Base-by-base conservation (phyloP, 2,329 filamentous ascomycete species). In the Cladophialophora immunda region DNA sequence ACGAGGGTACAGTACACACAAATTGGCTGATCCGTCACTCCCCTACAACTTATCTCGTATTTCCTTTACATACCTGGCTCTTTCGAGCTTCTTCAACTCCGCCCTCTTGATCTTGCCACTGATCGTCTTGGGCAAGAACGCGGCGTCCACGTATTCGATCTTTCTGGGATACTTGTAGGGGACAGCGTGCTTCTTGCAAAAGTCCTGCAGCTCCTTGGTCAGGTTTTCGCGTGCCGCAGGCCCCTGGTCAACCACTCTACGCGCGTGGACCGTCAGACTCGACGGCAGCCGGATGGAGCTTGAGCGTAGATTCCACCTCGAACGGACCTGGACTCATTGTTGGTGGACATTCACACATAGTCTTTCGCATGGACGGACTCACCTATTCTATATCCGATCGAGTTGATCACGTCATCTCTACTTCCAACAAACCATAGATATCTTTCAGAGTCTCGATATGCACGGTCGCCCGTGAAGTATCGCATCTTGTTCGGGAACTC, bases 211-310 rank as follows among this genome's bases (percentile, higher is more conserved):
- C 64, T 79, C 78, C 58, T 73, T 75, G 38, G 73, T 68, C 17
- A 80, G n/a, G 90, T 92, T 62, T 92, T 89, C 27, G 89, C 79
- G 79, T 80, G 78, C 4, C 77, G 77, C 5, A 77, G 78, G 3
- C 77, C 75, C 1, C 80, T 75, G 2, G 79, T 77, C 1, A 78
- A n/a, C n/a, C n/a, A n/a, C n/a, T n/a, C n/a, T n/a, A n/a, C n/a
- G n/a, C n/a, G n/a, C n/a, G n/a, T n/a, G n/a, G n/a, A n/a, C n/a
- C n/a, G n/a, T n/a, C 78, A 19, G 76, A 78, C 65, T 80, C 78
- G 6, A 77, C 73, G 6, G 80, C 76, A 3, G 74, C 75, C 11
- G 77, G 74, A 65, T 80, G 78, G 36, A 76, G 72, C 66, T 80
- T 79, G 17, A 80, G 71, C 3, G 77, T 77, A 5, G 77, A 79